Evolutionary conservation across 306 rosid species (phyloP), one percentile per base, ranked within the genome.

Genomic region (Cucurbita pepo): DNA sequence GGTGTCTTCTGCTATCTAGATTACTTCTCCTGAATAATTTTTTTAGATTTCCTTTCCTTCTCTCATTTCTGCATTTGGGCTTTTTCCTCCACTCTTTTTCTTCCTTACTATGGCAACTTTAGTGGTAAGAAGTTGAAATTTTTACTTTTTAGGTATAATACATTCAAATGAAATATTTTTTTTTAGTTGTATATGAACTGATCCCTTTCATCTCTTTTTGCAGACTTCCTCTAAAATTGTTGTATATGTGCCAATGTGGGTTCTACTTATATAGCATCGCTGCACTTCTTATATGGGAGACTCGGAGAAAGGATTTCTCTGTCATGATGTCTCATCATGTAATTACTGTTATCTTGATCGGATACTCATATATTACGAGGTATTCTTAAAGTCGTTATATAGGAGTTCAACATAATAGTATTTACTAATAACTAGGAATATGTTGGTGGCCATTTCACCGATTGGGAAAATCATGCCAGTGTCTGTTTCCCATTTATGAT

Each of bases 271-370:
- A 94, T 60, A 88, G 99, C 77, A 91, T 91, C 63, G 96, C 83
- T 64, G 99, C 99, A 51, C 95, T 91, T 69, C 88, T 94, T 48
- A 82, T 73, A 15, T 94, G 97, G 99, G 99, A 94, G 85, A 94
- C 97, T 69, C 85, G 97, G 66, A 85, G 99, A 85, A 94, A 94
- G 83, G 99, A 94, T 85, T 94, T 94, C 70, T 56, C 96, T 7
- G 99, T 94, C 65, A 91, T 91, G 99, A 89, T 91, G 90, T 88
- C 96, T 76, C 99, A 94, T 81, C 99, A 94, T 85, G 78, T 94
- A 78, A 79, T 94, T 77, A 91, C 96, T 13, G 92, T 91, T 75
- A 38, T 84, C 76, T 82, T 94, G 80, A 91, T 91, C 79, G 95
- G 92, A 61, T 10, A 4, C 73, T 94, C 99, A 73, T 94, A 89